Base-by-base conservation (phyloP, 2,329 filamentous ascomycete species). In the Aspergillus phoenicis region DNA sequence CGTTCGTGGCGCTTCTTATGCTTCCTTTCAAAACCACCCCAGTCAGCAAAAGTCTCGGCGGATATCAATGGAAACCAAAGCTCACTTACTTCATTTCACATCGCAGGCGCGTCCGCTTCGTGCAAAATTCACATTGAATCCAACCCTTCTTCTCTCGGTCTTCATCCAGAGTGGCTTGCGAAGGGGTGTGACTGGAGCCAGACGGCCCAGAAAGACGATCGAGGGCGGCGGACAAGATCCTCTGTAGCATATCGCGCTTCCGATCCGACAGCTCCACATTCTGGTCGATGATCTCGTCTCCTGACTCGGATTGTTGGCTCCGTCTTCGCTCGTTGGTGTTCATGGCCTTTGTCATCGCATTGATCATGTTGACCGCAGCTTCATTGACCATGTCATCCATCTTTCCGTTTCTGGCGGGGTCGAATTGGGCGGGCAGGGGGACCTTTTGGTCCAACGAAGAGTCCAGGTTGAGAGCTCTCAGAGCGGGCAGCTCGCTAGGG, bases 1-100 rank as follows among this genome's bases (percentile, higher is more conserved):
- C 87, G 88, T 7, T 85, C 83, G 73, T 97, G 93, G 1, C 93
- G 87, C 72, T 92, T 94, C 74, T 86, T 81, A 73, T 97, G 93
- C 74, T 97, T 97, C 65, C 91, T 94, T 43, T 13, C 33, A 15
- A 48, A 6, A 53, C 30, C 48, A 11, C 11, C 7, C 30, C 30
- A 26, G 22, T 51, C n/a, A 61, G 53, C 54, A 47, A 51, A 24
- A 10, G 33, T 6, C 28, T 20, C 17, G 17, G 6, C 10, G 52
- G 20, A 30, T 24, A 52, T 17, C 15, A 13, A 38, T 17, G 4
- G 11, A 48, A 68, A 47, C 26, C 38, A 28, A 43, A 17, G 24
- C 39, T 15, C 15, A 56, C 59, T 52, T 70, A 78, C 77, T 73
- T 78, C 68, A 79, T 71, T 54, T 77, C 75, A 45, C 72, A 77